These are phyloP conservation scores for Saccharomycopsis fermentans DNA, from an alignment of 805 yeast species.

Conservation along the genomic window DNA sequence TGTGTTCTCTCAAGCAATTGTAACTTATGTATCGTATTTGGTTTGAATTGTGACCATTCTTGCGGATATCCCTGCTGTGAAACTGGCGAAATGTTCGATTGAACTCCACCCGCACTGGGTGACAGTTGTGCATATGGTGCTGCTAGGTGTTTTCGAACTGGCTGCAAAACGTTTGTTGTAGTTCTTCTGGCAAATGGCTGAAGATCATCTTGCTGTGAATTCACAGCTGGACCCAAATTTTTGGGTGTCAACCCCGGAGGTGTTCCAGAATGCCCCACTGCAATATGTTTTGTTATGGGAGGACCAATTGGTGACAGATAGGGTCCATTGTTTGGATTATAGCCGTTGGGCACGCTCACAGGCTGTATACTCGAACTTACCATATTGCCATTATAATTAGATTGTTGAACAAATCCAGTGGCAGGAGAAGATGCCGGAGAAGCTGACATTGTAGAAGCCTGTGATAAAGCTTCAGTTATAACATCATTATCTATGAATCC, in stretches of 20 bases:
- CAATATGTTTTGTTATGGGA: not conserved
- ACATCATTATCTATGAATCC: constrained; percentile 63
- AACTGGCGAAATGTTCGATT: not conserved
- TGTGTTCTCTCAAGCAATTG: constrained; percentile 9
- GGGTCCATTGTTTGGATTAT: not conserved
- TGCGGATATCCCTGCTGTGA: constrained; percentile 6
- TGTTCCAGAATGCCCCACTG: not conserved
- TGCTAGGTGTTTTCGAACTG: constrained; percentile 28
- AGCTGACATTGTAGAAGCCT: not conserved
- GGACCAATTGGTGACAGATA: not conserved
- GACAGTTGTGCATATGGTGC: constrained; percentile 20
- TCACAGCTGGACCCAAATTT: not conserved
- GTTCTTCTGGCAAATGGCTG: not conserved
- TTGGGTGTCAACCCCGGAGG: not conserved
- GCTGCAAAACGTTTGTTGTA: not conserved
- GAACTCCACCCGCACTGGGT: not conserved
- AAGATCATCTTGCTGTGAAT: not conserved
- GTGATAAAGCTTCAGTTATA: not conserved
- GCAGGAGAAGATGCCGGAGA: not conserved
- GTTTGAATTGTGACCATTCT: constrained; percentile 11
- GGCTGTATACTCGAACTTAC: constrained; percentile 22
- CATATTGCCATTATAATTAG: not conserved
- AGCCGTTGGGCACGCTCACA: constrained; percentile 23
- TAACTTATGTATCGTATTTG: constrained; percentile 4
- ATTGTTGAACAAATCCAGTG: not conserved